phyloP scores from a whole-genome alignment of 371 early-diverging fungal species.

The Quaeritorhiza haematococci region DNA sequence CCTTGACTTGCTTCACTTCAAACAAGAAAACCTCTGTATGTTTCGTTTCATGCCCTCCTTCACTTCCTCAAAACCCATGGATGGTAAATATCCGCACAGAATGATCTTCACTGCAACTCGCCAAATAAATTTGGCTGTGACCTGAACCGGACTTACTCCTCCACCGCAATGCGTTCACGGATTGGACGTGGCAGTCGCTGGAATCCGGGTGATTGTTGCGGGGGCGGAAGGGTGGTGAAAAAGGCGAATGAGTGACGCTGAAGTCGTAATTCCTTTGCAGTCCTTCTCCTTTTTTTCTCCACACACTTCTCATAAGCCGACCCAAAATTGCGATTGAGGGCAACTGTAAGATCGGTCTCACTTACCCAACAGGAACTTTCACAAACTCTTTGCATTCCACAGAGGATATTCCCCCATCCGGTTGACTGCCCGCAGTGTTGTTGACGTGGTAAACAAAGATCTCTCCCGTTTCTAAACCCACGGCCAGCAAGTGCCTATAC shows the following conservation, averaged over 20 bases:
- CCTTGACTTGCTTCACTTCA: too few relatives aligned
- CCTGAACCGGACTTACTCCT: neutral
- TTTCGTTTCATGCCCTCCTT: neutral
- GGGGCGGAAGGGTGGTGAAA: too few relatives aligned
- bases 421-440: conserved; percentile 35
- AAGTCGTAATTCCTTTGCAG: too few relatives aligned
- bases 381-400: neutral
- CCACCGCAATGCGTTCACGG: conserved; percentile 11
- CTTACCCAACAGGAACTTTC: neutral
- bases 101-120: conserved; percentile 59
- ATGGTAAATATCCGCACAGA: conserved; percentile 65
- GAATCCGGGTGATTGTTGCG: too few relatives aligned
- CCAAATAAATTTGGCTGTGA: conserved; percentile 9
- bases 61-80: conserved; percentile 4
- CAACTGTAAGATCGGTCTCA: neutral
- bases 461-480: conserved; percentile 77
- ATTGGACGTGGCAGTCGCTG: neutral
- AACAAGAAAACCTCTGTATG: too few relatives aligned
- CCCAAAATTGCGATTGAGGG: neutral
- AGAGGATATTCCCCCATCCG: conserved; percentile 18
- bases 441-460: conserved; percentile 49
- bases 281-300: too few relatives aligned
- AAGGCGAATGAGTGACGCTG: too few relatives aligned
- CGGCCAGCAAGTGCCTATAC: conserved; percentile 68
- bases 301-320: too few relatives aligned